Evolutionary conservation across 2,329 filamentous ascomycete genomes (phyloP).

Genomic region (Apiospora hydei): DNA sequence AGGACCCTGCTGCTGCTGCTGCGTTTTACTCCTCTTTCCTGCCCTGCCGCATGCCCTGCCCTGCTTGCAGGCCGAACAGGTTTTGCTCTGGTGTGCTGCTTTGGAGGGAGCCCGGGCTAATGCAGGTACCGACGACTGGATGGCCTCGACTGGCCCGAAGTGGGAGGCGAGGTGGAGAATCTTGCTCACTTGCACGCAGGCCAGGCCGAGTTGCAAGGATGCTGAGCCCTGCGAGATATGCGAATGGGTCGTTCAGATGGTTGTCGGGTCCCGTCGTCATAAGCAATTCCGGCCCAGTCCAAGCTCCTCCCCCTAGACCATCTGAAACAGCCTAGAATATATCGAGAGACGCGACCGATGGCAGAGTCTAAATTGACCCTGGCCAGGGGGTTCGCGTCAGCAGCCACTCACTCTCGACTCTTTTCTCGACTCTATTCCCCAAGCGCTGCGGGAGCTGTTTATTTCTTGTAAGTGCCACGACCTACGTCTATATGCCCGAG

Average conservation of each 20-base stretch:
- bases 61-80: background rate
- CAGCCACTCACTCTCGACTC: background rate
- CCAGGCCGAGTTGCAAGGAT: background rate
- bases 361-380: background rate
- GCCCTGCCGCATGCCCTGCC: conserved; percentile 16
- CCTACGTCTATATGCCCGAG: background rate
- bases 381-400: background rate
- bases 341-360: conserved; percentile 10
- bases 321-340: conserved; percentile 21
- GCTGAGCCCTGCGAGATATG: conserved; percentile 10
- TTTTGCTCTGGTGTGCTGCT: background rate
- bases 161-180: conserved; percentile 27
- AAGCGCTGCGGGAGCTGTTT: no score
- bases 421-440: no score
- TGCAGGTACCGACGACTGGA: conserved; percentile 27
- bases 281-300: conserved; percentile 5
- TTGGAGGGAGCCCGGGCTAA: conserved; percentile 25
- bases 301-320: background rate
- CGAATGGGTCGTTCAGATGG: background rate
- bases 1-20: background rate
- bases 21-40: background rate
- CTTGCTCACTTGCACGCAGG: conserved; percentile 23
- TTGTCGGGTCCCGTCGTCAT: background rate
- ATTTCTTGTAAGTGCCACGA: background rate
- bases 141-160: conserved; percentile 10